Base-by-base conservation (phyloP, 345 rosid genomes). In the Eucalyptus virginea region DNA sequence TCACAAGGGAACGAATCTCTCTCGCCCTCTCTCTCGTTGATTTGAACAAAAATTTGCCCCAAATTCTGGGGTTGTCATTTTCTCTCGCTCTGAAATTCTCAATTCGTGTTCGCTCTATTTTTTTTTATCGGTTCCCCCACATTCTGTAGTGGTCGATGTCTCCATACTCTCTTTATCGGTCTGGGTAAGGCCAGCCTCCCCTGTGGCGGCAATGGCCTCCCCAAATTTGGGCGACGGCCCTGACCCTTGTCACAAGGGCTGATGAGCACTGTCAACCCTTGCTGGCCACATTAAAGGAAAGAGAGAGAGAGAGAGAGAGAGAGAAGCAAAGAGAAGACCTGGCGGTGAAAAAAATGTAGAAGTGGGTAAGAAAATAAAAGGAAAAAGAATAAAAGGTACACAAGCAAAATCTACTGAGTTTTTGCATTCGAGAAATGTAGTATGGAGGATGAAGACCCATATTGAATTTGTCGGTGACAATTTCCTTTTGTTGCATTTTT, bases 381-480 rank as follows among this genome's bases (percentile, higher is more conserved):
- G 26, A 44, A 88, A 87, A 80, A n/a, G 37, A 42, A 37, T 65
- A 89, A 86, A 32, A 89, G 93, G 92, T 90, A 51, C 8, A 17
- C 54, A 6, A 6, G 54, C 4, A 89, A 91, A 90, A 89, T 56
- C 88, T 90, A 81, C 89, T 88, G 80, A 88, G 89, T 90, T 91
- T 89, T 91, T 88, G 88, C 77, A 37, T 87, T 91, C 85, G 87
- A 92, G 90, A 94, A 94, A 92, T 96, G 95, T 95, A 93, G 95
- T 89, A 86, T 89, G 89, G 93, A 92, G 91, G 89, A 91, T 89
- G 90, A 67, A 90, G 91, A 92, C 67, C 92, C 89, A 87, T 90
- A 92, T 88, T 92, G 92, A 93, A 93, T 92, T 89, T 23, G 49
- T 91, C 88, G 50, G 87, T 56, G 77, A 87, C 90, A 92, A 92